phyloP scores from a whole-genome alignment of 2,329 filamentous ascomycete species.

The Canariomyces notabilis region DNA sequence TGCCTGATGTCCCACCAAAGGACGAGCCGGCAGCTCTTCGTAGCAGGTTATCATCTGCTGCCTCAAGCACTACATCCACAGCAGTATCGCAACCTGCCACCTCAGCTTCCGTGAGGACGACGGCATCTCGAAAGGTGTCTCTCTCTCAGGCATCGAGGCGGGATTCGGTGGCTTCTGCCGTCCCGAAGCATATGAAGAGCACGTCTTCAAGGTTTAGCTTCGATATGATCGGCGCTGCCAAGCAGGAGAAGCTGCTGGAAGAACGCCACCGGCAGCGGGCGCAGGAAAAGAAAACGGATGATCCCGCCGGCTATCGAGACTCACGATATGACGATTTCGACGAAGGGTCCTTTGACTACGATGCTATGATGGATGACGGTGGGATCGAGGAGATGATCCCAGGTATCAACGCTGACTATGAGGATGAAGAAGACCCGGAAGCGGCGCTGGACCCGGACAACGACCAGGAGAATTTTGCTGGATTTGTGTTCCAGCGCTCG shows the following conservation, averaged over 20 bases:
- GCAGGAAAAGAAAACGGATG: slow-evolving; percentile 51
- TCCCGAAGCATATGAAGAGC: slow-evolving; percentile 66
- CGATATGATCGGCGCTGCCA: slow-evolving; percentile 67
- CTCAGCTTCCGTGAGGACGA: slow-evolving; percentile 34
- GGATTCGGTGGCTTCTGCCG: slow-evolving; percentile 39
- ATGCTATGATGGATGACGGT: slow-evolving; percentile 61
- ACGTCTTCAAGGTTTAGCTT: slow-evolving; percentile 78
- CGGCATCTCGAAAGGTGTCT: slow-evolving; percentile 49
- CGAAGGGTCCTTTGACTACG: slow-evolving; percentile 55
- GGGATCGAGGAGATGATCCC: slow-evolving; percentile 64
- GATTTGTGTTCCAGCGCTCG: slow-evolving; percentile 54
- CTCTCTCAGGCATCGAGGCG: slow-evolving; percentile 44
- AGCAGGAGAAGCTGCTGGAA: slow-evolving; percentile 64
- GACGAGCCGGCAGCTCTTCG: slow-evolving; percentile 29
- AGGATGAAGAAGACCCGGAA: slow-evolving; percentile 28
- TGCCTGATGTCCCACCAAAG: slow-evolving; percentile 37
- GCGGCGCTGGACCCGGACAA: slow-evolving; percentile 44
- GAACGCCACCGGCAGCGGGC: slow-evolving; percentile 66
- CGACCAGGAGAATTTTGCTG: slow-evolving; percentile 57
- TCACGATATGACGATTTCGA: slow-evolving; percentile 59
- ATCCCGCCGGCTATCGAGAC: slow-evolving; percentile 38
- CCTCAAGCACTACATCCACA: slow-evolving; percentile 28
- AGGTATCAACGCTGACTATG: slow-evolving; percentile 41
- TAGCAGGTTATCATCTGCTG: slow-evolving; percentile 29
- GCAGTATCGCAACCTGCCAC: slow-evolving; percentile 18